These are phyloP conservation scores for Aeschynomene evenia DNA, from an alignment of 306 rosid genomes.

Conservation along the genomic window DNA sequence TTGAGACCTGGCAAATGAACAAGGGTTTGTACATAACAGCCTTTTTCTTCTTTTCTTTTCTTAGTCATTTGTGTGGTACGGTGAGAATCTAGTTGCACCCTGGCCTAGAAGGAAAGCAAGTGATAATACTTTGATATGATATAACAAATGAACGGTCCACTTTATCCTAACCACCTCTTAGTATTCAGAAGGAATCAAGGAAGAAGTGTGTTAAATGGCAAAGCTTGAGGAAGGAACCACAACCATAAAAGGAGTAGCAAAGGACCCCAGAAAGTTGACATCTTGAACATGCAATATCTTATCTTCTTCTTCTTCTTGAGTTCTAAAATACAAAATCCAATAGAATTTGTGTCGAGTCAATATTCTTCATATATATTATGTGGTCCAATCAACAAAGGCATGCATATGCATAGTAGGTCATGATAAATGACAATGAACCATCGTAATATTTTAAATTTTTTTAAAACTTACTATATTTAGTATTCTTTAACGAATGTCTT, in stretches of 20 bases:
- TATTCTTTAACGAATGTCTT: no score
- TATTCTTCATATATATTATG: neutral
- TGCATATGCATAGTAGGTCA: slow-evolving; percentile 21
- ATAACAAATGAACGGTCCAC: slow-evolving; percentile 32
- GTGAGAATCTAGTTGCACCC: slow-evolving; percentile 19
- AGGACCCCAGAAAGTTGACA: slow-evolving; percentile 18
- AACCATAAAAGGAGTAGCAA: slow-evolving; percentile 7
- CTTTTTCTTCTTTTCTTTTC: neutral
- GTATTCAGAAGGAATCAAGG: slow-evolving; percentile 25
- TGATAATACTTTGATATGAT: slow-evolving; percentile 18
- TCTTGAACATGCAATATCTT: slow-evolving; percentile 24
- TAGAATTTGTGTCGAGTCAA: slow-evolving; percentile 32
- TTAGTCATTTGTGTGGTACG: neutral
- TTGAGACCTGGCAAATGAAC: slow-evolving; percentile 8
- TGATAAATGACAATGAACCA: no score
- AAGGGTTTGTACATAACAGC: neutral
- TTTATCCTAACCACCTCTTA: slow-evolving; percentile 6
- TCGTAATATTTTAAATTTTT: no score
- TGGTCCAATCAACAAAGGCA: slow-evolving; percentile 11
- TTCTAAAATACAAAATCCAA: neutral
- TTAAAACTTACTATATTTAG: no score
- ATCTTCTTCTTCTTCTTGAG: slow-evolving; percentile 23
- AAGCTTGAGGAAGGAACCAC: slow-evolving; percentile 29
- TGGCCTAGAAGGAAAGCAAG: slow-evolving; percentile 26
- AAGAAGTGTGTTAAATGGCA: slow-evolving; percentile 22